A percentile compares a stretch with the other conserved stretches of the same genome.
phyloP scores from a whole-genome alignment of 148 eudicot species.

The Pharnaceum exiguum region DNA sequence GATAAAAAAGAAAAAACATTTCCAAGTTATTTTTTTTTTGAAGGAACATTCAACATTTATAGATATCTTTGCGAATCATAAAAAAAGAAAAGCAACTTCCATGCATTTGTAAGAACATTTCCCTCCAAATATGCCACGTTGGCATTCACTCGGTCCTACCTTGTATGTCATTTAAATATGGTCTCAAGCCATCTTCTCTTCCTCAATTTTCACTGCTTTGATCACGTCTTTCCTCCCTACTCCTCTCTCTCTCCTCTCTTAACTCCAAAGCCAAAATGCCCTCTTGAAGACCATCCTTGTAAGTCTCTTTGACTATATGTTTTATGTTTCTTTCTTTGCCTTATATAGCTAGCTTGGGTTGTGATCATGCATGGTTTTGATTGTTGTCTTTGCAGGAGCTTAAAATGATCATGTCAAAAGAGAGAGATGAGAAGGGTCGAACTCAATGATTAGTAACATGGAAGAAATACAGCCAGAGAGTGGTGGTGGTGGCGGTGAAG shows the following conservation, averaged over 20 bases:
- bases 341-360: not conserved
- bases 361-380: not conserved
- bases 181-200: not conserved
- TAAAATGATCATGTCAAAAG: not conserved
- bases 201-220: not conserved
- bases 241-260: not conserved
- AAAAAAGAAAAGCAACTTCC: too few species aligned
- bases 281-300: not conserved
- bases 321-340: not conserved
- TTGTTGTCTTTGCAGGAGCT: slow-evolving; percentile 8
- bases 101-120: too few species aligned
- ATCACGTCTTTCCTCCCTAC: not conserved
- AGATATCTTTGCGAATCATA: too few species aligned
- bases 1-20: too few species aligned
- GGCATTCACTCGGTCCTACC: not conserved
- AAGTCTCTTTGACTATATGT: not conserved
- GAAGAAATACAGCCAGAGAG: slow-evolving; percentile 2
- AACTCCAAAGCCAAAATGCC: not conserved
- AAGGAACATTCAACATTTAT: too few species aligned
- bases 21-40: too few species aligned
- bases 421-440: not conserved
- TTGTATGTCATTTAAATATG: not conserved
- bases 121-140: not conserved
- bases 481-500: not conserved
- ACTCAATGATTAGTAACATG: not conserved